A percentile compares a stretch with the other conserved stretches of the same genome.
These are phyloP conservation scores for Secale cereale DNA, from an alignment of 176 grass and related monocot genomes.

Conservation along the genomic window DNA sequence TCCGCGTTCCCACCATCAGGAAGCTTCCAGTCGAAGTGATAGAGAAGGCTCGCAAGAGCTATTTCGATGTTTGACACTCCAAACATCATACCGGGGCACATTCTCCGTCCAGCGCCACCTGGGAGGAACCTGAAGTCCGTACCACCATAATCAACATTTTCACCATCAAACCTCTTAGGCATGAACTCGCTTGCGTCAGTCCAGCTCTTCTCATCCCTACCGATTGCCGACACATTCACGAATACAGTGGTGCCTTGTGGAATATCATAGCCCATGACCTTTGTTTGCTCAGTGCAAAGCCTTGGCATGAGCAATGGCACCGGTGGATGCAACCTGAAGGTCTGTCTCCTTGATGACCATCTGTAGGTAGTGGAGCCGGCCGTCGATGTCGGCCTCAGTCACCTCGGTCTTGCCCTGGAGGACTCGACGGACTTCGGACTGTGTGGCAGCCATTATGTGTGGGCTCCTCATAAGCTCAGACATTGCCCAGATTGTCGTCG, in stretches of 20 bases:
- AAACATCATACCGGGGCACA: constrained; percentile 38
- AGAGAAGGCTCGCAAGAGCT: constrained; percentile 20
- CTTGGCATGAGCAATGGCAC: constrained; percentile 37
- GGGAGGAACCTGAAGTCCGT: constrained; percentile 26
- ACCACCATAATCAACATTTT: background rate
- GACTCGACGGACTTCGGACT: constrained; percentile 25
- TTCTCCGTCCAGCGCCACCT: constrained; percentile 24
- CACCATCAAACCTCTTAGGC: constrained; percentile 26
- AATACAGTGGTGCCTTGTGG: constrained; percentile 10
- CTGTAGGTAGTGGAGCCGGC: constrained; percentile 23
- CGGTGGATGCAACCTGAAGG: constrained; percentile 36
- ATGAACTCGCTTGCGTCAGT: constrained; percentile 25
- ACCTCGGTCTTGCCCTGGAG: background rate
- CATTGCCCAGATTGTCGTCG: constrained; percentile 46
- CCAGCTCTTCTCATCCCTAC: constrained; percentile 38
- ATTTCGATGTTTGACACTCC: constrained; percentile 24
- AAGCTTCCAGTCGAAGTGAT: constrained; percentile 33
- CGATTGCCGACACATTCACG: constrained; percentile 44
- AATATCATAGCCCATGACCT: constrained; percentile 37
- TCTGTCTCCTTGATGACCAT: constrained; percentile 55
- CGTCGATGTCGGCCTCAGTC: background rate
- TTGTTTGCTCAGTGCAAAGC: constrained; percentile 4
- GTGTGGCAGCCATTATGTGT: background rate
- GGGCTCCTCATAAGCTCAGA: constrained; percentile 35
- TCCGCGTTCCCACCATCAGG: background rate